Evolutionary conservation across 306 rosid genomes (phyloP), one percentile per base, ranked within the genome.

Genomic region (Datisca glomerata): DNA sequence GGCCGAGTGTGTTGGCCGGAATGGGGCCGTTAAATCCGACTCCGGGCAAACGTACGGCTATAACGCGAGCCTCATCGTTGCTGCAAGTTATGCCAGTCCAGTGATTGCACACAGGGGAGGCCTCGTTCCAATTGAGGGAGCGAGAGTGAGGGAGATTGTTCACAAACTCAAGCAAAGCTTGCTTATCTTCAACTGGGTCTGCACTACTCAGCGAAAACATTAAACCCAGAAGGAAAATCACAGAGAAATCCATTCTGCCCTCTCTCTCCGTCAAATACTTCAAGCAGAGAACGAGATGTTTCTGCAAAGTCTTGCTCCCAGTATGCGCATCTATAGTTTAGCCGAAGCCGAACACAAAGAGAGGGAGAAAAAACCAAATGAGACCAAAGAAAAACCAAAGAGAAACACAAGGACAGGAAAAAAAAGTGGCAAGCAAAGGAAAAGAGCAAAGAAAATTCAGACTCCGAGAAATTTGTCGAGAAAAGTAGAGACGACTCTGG

Each of bases 21-120:
- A 86, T 73, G 19, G 70, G 63, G 10, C 96, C 96, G 28, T 56
- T 61, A 55, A 86, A 86, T 8, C 96, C 96, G 13, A 81, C 59
- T 2, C 76, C 86, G 3, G 92, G 96, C 28, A 86, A 59, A 11
- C 85, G 67, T 27, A 86, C 68, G 23, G 76, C 74, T 8, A 61
- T 33, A 7, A 86, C 74, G 8, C 69, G 65, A 6, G 94, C 67
- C 28, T 56, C 41, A 4, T 73, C 79, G 32, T 27, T 41, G 43
- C 56, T 59, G 32, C 96, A 86, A 53, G 81, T 72, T 24, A 81
- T 70, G 14, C 96, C 96, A 49, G 71, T 78, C 96, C 96, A 86
- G 59, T 28, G 28, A 50, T 45, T 54, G 41, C 96, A 81, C 5
- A 63, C 74, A 1, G 77, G 66, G 45, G 75, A 60, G 23, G 22